Conservation (phyloP, 202 grass and related monocot genomes). For the Carex arenaria region DNA sequence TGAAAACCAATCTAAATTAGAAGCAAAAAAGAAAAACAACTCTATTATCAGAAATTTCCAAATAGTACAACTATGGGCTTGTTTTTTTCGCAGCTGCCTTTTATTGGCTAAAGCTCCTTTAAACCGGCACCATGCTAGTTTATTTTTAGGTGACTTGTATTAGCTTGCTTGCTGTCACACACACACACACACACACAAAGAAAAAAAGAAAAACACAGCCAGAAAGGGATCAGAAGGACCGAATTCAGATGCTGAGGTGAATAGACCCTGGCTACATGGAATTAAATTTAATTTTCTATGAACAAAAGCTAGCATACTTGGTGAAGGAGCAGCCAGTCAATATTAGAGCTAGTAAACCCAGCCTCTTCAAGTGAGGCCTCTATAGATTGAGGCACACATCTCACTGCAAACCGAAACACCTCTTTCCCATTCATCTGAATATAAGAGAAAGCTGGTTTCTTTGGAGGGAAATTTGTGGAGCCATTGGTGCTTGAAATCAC, state of each 20-base stretch:
- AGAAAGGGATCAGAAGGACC: too few species aligned
- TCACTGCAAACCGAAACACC: slow-evolving; percentile 95
- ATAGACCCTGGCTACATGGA: too few species aligned
- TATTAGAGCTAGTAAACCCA: slow-evolving; percentile 54
- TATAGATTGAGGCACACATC: slow-evolving; percentile 74
- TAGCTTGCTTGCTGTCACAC: neutral
- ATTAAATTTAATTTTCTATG: neutral
- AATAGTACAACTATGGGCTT: neutral
- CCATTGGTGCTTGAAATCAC: slow-evolving; percentile 57
- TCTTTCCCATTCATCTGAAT: slow-evolving; percentile 99
- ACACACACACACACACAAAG: too few species aligned
- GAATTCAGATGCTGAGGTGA: too few species aligned
- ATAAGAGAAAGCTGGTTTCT: slow-evolving; percentile 60
- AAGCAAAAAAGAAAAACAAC: neutral
- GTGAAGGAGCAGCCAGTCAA: slow-evolving; percentile 91
- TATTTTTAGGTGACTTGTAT: neutral
- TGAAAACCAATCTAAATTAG: neutral
- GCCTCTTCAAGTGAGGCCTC: slow-evolving; percentile 73
- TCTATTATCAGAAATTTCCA: neutral
- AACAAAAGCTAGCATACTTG: slow-evolving; percentile 53
- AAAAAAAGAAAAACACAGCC: too few species aligned
- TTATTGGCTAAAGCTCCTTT: neutral
- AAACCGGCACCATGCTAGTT: neutral
- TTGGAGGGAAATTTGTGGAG: slow-evolving; percentile 56
- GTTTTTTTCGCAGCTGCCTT: neutral